Evolutionary conservation across 257 asterid species (phyloP).

Genomic region (Solanum habrochaites): DNA sequence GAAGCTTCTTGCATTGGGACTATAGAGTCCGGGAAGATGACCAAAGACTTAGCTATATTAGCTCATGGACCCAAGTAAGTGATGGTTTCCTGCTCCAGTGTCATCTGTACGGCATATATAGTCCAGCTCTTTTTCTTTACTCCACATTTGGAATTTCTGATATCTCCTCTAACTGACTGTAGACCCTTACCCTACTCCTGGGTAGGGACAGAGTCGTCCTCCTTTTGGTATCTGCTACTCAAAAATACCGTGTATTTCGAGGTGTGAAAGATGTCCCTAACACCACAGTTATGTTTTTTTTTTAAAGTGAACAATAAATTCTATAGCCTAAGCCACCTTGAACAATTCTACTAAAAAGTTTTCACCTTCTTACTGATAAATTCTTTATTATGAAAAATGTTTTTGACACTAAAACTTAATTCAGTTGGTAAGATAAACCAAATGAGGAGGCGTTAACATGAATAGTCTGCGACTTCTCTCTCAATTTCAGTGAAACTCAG

Average conservation of each 20-base stretch:
- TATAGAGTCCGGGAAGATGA: conserved; percentile 90
- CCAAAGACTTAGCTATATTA: conserved; percentile 82
- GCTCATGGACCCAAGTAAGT: conserved; percentile 80
- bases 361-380: neutral
- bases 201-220: neutral
- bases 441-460: neutral
- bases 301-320: neutral
- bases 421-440: neutral
- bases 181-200: neutral
- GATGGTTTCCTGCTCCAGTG: neutral
- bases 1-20: conserved; percentile 81
- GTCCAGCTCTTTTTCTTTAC: neutral
- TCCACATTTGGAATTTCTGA: neutral
- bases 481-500: neutral
- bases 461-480: neutral
- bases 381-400: neutral
- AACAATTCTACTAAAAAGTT: neutral
- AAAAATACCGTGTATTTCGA: neutral
- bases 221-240: neutral
- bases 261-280: neutral
- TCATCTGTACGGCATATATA: neutral
- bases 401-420: neutral
- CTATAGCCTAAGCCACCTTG: neutral
- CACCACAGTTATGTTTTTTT: neutral
- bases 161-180: neutral